A percentile compares a stretch with the other conserved stretches of the same genome.
phyloP scores from a whole-genome alignment of 345 rosid species.

The Alliaria petiolata region DNA sequence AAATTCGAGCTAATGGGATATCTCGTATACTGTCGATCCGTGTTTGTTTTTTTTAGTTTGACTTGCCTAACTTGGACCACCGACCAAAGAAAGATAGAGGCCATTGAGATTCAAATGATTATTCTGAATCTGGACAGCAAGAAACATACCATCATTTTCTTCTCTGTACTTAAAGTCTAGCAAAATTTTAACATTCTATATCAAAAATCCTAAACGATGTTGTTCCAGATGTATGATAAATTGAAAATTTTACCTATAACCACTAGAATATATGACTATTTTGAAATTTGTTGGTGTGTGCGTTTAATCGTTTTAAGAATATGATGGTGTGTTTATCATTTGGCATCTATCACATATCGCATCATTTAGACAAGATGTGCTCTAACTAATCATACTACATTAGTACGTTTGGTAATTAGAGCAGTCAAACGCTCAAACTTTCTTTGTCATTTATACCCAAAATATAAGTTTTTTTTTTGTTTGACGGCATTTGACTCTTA shows the following conservation, averaged over 20 bases:
- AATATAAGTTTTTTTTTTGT: neutral
- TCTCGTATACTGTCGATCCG: neutral
- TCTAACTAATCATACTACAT: neutral
- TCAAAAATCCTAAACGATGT: neutral
- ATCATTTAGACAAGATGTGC: neutral
- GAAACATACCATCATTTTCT: too few species aligned
- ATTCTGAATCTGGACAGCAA: too few species aligned
- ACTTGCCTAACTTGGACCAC: neutral
- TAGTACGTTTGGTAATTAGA: neutral
- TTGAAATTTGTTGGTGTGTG: neutral
- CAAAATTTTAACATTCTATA: neutral
- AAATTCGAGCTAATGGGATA: neutral
- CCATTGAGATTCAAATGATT: too few species aligned
- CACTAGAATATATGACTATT: too few species aligned
- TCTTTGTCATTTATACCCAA: slow-evolving; percentile 4
- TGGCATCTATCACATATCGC: neutral
- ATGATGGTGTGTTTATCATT: neutral
- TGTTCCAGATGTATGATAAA: neutral
- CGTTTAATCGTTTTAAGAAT: neutral
- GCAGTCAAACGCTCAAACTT: neutral
- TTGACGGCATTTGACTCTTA: neutral
- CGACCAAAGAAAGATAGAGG: neutral
- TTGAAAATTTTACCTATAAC: neutral
- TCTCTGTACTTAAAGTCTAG: too few species aligned
- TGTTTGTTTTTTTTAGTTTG: neutral